Percentiles rank a stretch among this genome's conserved stretches.
These are phyloP conservation scores for Tricholoma hemisulphureum DNA, from an alignment of 768 basidiomycete genomes.

Conservation along the genomic window DNA sequence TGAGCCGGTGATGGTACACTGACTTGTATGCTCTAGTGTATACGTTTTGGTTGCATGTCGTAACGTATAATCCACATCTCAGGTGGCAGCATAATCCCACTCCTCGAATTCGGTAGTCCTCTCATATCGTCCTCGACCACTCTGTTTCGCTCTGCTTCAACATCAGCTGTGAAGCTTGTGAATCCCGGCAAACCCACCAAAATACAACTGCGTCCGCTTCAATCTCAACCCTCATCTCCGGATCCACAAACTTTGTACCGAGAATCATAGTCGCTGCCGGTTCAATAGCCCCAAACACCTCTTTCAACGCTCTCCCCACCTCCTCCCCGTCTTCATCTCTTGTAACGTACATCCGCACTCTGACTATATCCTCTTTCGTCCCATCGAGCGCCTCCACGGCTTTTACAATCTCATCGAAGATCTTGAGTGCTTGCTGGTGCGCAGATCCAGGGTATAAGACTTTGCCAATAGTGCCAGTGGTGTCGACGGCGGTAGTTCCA, in stretches of 20 bases:
- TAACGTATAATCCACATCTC: background rate
- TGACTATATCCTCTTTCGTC: slow-evolving; percentile 40
- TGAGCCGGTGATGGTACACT: slow-evolving; percentile 29
- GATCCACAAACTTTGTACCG: slow-evolving; percentile 43
- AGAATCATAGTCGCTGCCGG: slow-evolving; percentile 57
- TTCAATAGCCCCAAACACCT: slow-evolving; percentile 38
- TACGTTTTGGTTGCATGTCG: background rate
- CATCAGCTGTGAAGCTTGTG: background rate
- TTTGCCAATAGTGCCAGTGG: slow-evolving; percentile 26
- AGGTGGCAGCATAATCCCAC: no score
- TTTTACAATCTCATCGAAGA: slow-evolving; percentile 43
- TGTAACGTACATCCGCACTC: slow-evolving; percentile 51
- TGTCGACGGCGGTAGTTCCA: slow-evolving; percentile 50
- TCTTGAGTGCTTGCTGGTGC: slow-evolving; percentile 42
- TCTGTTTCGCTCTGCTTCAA: no score
- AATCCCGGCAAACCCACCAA: slow-evolving; percentile 6
- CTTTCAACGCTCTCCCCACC: slow-evolving; percentile 41
- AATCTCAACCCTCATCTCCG: slow-evolving; percentile 54
- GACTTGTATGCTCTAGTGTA: background rate
- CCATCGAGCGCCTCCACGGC: slow-evolving; percentile 47
- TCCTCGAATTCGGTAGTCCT: background rate
- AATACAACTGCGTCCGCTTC: slow-evolving; percentile 49
- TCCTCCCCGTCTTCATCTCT: slow-evolving; percentile 37
- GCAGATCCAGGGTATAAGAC: slow-evolving; percentile 45
- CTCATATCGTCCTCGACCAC: background rate